Evolutionary conservation across 441 rosid genomes (phyloP), one percentile per base, ranked within the genome.

Genomic region (Dalechampia spathulata): DNA sequence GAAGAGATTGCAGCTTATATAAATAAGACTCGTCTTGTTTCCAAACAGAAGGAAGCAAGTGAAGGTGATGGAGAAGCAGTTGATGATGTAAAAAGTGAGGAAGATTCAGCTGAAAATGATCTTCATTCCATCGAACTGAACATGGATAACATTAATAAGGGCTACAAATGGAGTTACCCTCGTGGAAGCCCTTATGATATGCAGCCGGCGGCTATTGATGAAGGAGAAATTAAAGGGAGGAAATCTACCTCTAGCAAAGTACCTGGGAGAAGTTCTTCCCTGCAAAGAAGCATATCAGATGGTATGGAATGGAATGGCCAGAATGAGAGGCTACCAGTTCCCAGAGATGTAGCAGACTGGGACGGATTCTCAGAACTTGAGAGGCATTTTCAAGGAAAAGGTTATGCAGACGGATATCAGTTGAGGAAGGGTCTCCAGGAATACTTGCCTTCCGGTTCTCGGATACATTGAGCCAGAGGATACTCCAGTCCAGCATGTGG

Each of bases 81-180:
- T 46, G 79, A 86, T 30, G 85, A 53, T 12, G 61, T 70, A 2
- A 81, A 75, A 63, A 49, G 67, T 32, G 84, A 73, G 17, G 80
- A 79, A 53, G 95, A 77, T 27, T 85, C 94, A 0, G 86, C 72
- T 0, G 96, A 92, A 64, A 85, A 96, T 55, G 97, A 89, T 65
- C 84, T 87, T 55, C 92, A 89, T 62, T 86, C 94, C 38, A 83
- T 86, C 69, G 96, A 93, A 63, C 64, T 89, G 67, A 82, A 82
- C 69, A 77, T 78, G 72, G 96, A 87, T 53, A 74, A 66, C 65
- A 66, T 48, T 46, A 72, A 68, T 58, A 83, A 76, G 71, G 79
- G 70, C 75, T 81, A 79, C 66, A 80, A 80, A 48, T 86, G 86
- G 96, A 75, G 70, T 16, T 72, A 71, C 42, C 71, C 75, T 64